Evolutionary conservation across 2,329 filamentous ascomycete species (phyloP), one percentile per base, ranked within the genome.

Genomic region (Sclerotinia glacialis): DNA sequence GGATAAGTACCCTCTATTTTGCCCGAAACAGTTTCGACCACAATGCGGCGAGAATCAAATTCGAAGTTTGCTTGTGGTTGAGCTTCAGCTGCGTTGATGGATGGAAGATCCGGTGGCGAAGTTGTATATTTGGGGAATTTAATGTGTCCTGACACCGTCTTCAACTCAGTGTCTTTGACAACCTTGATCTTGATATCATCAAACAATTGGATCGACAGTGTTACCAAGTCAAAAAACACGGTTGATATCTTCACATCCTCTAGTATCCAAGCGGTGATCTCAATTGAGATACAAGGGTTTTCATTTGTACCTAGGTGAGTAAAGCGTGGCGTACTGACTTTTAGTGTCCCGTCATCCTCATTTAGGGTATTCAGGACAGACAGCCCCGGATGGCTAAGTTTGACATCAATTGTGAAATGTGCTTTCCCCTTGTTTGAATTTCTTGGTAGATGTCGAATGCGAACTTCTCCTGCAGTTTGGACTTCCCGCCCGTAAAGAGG

Each of bases 221-320:
- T 67, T 52, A 70, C 67, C 44, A 70, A 54, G 28, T 72, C 67
- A 12, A 76, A 66, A 9, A 67, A 31, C 5, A 76, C 52, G 4
- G 67, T 65, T 2, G 62, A 65, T 5, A 76, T 69, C 44, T 72
- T 42, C 26, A 69, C 68, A 68, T 71, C 65, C 31, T 75, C 72
- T n/a, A 74, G 75, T 52, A 76, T 64, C 73, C 72, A 76, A 50
- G 71, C 74, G 18, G 71, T 75, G 42, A 76, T 70, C 46, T 72
- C 71, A 12, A 76, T 21, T 31, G 71, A 74, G 28, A 76, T 67
- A 56, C 74, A 76, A 56, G 73, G 72, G 3, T 50, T 66, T 5
- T 53, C 61, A 31, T 44, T 23, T 16, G 55, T 21, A 50, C 47
- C 46, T 18, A 71, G 52, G n/a, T 50, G 58, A 11, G 70, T 68